phyloP scores from a whole-genome alignment of 768 basidiomycete genomes.

The Mycena latifolia region DNA sequence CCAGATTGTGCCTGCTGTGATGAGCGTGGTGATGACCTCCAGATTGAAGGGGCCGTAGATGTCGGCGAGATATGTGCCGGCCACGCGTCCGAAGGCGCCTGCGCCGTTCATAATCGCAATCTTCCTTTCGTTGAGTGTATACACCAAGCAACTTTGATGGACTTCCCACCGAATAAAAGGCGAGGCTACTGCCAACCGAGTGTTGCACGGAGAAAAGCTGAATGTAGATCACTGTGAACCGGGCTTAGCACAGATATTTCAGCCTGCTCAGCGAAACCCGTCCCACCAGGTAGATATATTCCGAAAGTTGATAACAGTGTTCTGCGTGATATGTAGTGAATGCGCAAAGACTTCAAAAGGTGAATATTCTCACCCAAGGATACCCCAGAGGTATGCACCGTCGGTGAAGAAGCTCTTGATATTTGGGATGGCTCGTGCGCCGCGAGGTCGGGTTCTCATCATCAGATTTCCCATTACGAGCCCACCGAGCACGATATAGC shows the following conservation, averaged over 20 bases:
- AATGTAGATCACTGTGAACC: constrained; percentile 15
- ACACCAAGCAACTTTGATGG: background rate
- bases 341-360: background rate
- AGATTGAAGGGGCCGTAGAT: constrained; percentile 52
- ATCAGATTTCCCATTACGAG: constrained; percentile 44
- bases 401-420: constrained; percentile 48
- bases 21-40: constrained; percentile 47
- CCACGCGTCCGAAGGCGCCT: constrained; percentile 50
- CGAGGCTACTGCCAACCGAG: constrained; percentile 32
- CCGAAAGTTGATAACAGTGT: constrained; percentile 23
- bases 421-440: constrained; percentile 29
- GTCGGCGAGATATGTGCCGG: constrained; percentile 51
- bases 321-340: background rate
- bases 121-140: constrained; percentile 36
- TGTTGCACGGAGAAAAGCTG: constrained; percentile 39
- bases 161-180: constrained; percentile 37
- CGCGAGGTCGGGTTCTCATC: constrained; percentile 37
- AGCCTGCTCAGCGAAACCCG: too few species aligned
- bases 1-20: constrained; percentile 54
- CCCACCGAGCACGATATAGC: constrained; percentile 43
- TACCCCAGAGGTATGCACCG: constrained; percentile 43
- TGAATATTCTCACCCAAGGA: constrained; percentile 42
- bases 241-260: too few species aligned
- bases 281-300: constrained; percentile 30
- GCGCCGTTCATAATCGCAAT: constrained; percentile 51